Conservation (phyloP, 768 basidiomycete genomes). For the Psilocybe cyanescens region DNA sequence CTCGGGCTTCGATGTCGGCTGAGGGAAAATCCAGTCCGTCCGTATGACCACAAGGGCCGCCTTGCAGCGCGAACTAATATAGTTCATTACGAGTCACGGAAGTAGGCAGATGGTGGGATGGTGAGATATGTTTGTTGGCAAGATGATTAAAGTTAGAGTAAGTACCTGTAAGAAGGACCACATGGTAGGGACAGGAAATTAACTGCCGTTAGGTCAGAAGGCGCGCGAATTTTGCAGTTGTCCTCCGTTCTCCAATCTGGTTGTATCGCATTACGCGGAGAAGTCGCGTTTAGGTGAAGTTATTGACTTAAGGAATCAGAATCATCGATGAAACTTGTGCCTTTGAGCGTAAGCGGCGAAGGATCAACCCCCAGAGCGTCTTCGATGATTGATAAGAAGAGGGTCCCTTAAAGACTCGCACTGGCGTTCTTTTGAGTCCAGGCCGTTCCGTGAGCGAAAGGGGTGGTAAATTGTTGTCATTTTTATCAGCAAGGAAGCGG, state of each 20-base stretch:
- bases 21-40: not conserved
- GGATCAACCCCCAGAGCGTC: not conserved
- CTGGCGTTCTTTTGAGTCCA: not conserved
- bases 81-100: not conserved
- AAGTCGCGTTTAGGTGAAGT: not conserved
- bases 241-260: not conserved
- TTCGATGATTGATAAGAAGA: not conserved
- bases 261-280: not conserved
- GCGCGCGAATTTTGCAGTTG: not conserved
- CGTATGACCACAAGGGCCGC: not conserved
- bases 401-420: not conserved
- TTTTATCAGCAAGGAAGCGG: not conserved
- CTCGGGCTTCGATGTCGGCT: not conserved
- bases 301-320: not conserved
- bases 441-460: not conserved
- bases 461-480: not conserved
- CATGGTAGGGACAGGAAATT: not conserved
- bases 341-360: not conserved
- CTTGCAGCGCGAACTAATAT: not conserved
- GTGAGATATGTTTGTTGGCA: not conserved
- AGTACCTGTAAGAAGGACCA: not conserved
- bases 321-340: not conserved
- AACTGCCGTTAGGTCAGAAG: not conserved
- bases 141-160: not conserved
- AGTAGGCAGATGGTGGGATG: not conserved